phyloP scores from a whole-genome alignment of 2,329 filamentous ascomycete genomes.

The Chrysosporium keratinophilum region DNA sequence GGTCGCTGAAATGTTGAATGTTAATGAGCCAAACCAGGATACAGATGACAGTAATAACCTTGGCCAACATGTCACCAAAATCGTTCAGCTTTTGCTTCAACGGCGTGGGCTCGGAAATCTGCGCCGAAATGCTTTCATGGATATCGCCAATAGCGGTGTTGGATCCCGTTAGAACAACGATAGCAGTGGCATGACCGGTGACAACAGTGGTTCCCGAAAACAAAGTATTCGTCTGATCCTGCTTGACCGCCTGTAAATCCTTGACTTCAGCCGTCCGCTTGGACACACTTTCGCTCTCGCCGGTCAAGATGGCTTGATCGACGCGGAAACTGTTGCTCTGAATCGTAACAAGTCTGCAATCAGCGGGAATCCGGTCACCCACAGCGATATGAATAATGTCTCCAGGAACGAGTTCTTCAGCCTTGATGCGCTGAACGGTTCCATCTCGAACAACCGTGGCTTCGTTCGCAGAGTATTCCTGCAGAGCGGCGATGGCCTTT shows the following conservation, averaged over 20 bases:
- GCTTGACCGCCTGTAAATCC: conserved; percentile 80
- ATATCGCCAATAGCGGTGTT: conserved; percentile 96
- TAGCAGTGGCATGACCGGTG: conserved; percentile 78
- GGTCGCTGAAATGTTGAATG: conserved; percentile 91
- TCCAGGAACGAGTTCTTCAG: conserved; percentile 92
- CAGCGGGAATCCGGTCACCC: conserved; percentile 86
- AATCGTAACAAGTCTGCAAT: conserved; percentile 80
- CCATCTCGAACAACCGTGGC: conserved; percentile 87
- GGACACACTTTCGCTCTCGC: conserved; percentile 91
- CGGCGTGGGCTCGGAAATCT: conserved; percentile 94
- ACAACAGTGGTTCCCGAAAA: conserved; percentile 98
- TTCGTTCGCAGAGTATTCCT: conserved; percentile 98
- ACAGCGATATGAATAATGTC: conserved; percentile 82
- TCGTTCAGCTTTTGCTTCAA: conserved; percentile 98
- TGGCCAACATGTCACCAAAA: conserved; percentile 90
- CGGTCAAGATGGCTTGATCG: conserved; percentile 93
- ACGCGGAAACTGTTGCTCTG: conserved; percentile 96
- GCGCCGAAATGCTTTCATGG: conserved; percentile 93
- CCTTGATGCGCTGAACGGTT: conserved; percentile 70
- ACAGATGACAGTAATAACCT: conserved; percentile 97
- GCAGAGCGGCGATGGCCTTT: conserved; percentile 92
- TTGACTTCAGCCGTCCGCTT: conserved; percentile 63
- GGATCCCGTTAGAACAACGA: conserved; percentile 81
- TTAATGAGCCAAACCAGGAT: conserved; percentile 97
- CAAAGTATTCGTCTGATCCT: conserved; percentile 95